A percentile compares a stretch with the other conserved stretches of the same genome.
Evolutionary conservation across 106 monocot genomes (phyloP).

Genomic region (Phalaenopsis equestris): DNA sequence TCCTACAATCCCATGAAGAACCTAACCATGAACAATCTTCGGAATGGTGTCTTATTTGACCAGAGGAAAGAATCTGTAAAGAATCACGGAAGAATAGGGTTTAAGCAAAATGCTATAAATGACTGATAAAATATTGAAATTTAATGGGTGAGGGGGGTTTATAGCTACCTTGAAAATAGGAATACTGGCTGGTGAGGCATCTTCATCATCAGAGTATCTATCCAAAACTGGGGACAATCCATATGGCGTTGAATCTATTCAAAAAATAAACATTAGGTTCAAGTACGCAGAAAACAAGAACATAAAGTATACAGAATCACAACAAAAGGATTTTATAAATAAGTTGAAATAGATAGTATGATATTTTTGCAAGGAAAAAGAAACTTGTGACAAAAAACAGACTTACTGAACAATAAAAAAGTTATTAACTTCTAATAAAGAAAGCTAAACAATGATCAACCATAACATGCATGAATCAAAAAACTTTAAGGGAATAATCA

Average conservation of each 20-base stretch:
- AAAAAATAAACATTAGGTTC: background rate
- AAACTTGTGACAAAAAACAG: background rate
- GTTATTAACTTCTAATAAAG: background rate
- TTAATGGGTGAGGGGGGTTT: background rate
- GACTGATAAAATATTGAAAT: background rate
- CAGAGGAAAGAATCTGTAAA: constrained; percentile 33
- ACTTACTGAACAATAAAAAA: background rate
- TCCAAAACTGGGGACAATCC: constrained; percentile 10
- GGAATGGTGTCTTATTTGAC: constrained; percentile 24
- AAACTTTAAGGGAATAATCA: no score
- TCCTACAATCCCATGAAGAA: constrained; percentile 55
- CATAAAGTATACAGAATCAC: background rate
- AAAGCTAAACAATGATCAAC: background rate
- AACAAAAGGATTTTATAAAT: background rate
- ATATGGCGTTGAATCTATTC: constrained; percentile 17
- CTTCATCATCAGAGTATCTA: constrained; percentile 36
- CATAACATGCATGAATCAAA: background rate
- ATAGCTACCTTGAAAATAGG: constrained; percentile 31
- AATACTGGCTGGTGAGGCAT: constrained; percentile 14
- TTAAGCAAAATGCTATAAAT: constrained; percentile 1
- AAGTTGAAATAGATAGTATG: background rate
- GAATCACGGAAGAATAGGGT: constrained; percentile 4
- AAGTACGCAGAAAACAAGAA: background rate
- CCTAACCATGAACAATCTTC: constrained; percentile 82
- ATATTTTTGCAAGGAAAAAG: background rate